A percentile compares a stretch with the other conserved stretches of the same genome.
phyloP scores from a whole-genome alignment of 768 basidiomycete species.

The Termitomyces sp. region DNA sequence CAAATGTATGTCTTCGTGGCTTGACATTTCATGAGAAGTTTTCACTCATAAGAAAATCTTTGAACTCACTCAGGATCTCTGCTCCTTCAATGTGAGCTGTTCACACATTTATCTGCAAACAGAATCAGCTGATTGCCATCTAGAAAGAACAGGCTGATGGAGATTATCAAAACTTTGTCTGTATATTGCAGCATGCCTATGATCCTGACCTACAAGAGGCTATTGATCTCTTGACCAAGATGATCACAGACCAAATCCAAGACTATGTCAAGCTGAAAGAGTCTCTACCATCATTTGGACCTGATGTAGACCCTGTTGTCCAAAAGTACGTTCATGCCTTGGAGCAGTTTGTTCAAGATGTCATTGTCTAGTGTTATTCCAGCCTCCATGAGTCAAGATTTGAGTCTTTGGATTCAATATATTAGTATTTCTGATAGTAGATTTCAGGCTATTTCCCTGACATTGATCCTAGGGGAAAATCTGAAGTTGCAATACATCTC shows the following conservation, averaged over 20 bases:
- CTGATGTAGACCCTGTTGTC: constrained; percentile 10
- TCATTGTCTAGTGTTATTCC: constrained; percentile 15
- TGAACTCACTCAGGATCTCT: too few species aligned
- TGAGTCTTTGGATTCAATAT: too few species aligned
- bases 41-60: too few species aligned
- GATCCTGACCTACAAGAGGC: constrained; percentile 22
- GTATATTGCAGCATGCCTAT: constrained; percentile 19
- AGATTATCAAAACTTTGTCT: constrained; percentile 24
- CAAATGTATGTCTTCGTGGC: too few species aligned
- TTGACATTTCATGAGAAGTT: too few species aligned
- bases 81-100: not conserved
- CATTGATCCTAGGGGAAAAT: not conserved
- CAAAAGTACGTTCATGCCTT: constrained; percentile 8
- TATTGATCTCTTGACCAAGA: constrained; percentile 17
- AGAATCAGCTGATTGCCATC: not conserved
- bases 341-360: constrained; percentile 16
- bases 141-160: constrained; percentile 27
- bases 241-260: constrained; percentile 17
- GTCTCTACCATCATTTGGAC: constrained; percentile 20
- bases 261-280: constrained; percentile 20
- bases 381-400: constrained; percentile 9
- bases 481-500: constrained; percentile 3
- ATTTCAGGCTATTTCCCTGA: constrained; percentile 10
- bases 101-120: too few species aligned
- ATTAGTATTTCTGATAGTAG: too few species aligned